Evolutionary conservation across 768 basidiomycete genomes (phyloP), one percentile per base, ranked within the genome.

Genomic region (Sutorius australiensis): DNA sequence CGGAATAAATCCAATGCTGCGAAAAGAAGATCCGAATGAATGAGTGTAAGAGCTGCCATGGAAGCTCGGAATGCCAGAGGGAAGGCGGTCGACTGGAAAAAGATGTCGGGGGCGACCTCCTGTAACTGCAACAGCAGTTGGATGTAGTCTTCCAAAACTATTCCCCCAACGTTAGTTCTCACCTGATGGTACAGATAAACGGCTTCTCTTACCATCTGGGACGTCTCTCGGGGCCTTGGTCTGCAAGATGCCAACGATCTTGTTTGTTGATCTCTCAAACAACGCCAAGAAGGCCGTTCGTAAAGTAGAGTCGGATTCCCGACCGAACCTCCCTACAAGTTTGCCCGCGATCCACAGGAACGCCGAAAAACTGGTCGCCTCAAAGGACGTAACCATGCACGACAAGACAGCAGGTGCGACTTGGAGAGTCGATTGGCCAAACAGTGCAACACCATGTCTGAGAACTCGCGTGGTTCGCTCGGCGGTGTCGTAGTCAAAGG

Each of bases 291-390:
- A 80, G 7, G 87, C 73, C 6, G 63, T 70, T 32, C 81, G 80
- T 28, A 97, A 63, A 41, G 69, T 65, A 5, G 75, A 63, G 55
- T 86, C 77, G 33, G 81, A 77, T 51, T 84, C 82, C 42, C 83
- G 75, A 16, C 88, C 92, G 64, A 89, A 97, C 58, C 82, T 79
- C 31, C 77, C 76, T n/a, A 92, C 78, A 27, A 90, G 70, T 71
- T 98, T 98, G 40, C 92, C 89, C 30, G 84, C 86, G 53, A 98
- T 90, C 97, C 97, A 99, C 19, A 98, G 69, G 71, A 92, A 98
- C 58, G 89, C 87, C 11, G 95, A 80, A 63, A 85, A 83, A 0
- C 88, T 89, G 10, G 89, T 91, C 10, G 75, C 70, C 61, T 92
- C 89, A 64, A 98, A 99, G 7, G 81, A 79, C 8, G 78, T 63